Base-by-base conservation (phyloP, 2,329 filamentous ascomycete species). In the Stromatinia cepivora region DNA sequence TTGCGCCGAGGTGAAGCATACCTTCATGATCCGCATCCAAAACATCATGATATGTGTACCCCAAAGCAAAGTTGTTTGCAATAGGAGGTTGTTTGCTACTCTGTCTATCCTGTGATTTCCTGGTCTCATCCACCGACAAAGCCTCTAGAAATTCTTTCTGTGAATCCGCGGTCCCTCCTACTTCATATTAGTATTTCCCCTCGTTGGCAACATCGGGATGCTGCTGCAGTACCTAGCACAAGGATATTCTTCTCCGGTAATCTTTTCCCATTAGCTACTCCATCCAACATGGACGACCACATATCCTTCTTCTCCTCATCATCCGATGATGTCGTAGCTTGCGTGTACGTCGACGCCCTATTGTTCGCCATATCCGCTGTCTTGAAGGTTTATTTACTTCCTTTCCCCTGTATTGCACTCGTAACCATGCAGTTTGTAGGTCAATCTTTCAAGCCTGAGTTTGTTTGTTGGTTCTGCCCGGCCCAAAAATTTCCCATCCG, bases 21-120 rank as follows among this genome's bases (percentile, higher is more conserved):
- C 92, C 92, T 84, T 97, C 94, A 80, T 97, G 93, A 78, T 97
- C 94, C 69, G 92, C 91, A 80, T 97, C 94, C 50, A 97, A 85
- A 50, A 97, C 93, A 81, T 97, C 93, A 79, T 96, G 93, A 81
- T 97, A 97, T 67, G 94, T 97, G 79, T 97, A 97, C 65, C 94
- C 94, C 70, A 97, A 82, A 15, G 94, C 94, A 80, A 97, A 97
- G 78, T 91, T 91, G 78, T 97, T 97, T 68, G 94, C 94, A 77
- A 97, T 87, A 31, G 93, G 92, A 2, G 92, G 90, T 71, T 86
- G 86, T 79, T 87, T 89, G 74, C 78, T 83, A 76, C 77, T 84
- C 78, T 84, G 84, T 76, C 82, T 84, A 80, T 86, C 88, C 74
- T 83, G 81, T 72, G 66, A 59, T 63, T 74, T 77, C 68, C 80